Conservation (phyloP, 192 early-diverging fungal genomes). For the Cetraspora pellucida region DNA sequence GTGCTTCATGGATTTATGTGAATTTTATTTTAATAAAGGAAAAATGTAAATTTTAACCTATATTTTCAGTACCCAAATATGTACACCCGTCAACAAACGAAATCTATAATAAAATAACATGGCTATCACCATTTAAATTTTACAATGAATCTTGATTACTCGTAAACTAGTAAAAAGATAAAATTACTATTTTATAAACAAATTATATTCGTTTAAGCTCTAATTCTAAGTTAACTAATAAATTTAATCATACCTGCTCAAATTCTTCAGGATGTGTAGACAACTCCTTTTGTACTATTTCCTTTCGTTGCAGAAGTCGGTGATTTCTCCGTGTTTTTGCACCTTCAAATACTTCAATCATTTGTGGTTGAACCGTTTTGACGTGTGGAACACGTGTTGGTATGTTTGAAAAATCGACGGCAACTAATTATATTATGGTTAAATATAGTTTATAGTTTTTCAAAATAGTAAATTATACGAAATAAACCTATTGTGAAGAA, state of each 20-base stretch:
- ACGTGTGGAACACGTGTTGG: slow-evolving; percentile 41
- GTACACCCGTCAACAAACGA: too few species aligned
- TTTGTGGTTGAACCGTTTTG: slow-evolving; percentile 40
- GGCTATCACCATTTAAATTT: too few species aligned
- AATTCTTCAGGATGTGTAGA: slow-evolving; percentile 28
- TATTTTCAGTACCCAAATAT: too few species aligned
- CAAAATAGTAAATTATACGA: neutral
- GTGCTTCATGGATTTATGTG: too few species aligned
- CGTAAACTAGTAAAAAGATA: too few species aligned
- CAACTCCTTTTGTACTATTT: slow-evolving; percentile 39
- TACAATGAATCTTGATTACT: too few species aligned
- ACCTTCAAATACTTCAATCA: slow-evolving; percentile 37
- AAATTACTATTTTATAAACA: too few species aligned
- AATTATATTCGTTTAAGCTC: too few species aligned
- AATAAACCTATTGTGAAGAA: slow-evolving; percentile 59
- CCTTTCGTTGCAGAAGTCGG: slow-evolving; percentile 41
- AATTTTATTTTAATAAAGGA: too few species aligned
- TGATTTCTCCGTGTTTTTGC: slow-evolving; percentile 37
- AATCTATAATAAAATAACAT: too few species aligned
- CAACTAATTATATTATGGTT: slow-evolving; percentile 35
- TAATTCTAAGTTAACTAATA: too few species aligned
- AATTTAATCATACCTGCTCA: neutral
- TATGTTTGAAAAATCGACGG: slow-evolving; percentile 40
- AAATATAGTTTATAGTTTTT: neutral
- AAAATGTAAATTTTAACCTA: too few species aligned